Conservation (phyloP, 257 asterid species). For the Verbena officinalis region DNA sequence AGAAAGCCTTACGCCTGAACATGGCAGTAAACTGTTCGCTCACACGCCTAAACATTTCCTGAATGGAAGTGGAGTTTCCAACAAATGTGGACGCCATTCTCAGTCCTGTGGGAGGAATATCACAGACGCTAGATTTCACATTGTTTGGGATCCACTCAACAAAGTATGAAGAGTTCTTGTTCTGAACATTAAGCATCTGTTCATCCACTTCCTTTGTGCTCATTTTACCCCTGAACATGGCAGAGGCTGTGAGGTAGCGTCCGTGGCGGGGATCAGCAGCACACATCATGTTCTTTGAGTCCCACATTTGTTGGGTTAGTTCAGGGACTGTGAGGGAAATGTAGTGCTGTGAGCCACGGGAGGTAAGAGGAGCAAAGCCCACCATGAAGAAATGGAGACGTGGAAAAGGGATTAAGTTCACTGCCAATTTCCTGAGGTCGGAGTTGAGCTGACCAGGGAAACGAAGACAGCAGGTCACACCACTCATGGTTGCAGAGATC, state of each 20-base stretch:
- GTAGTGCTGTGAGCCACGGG: slow-evolving; percentile 90
- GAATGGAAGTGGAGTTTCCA: slow-evolving; percentile 85
- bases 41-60: slow-evolving; percentile 89
- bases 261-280: slow-evolving; percentile 95
- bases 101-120: slow-evolving; percentile 76
- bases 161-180: slow-evolving; percentile 87
- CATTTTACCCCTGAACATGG: slow-evolving; percentile 92
- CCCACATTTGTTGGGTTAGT: slow-evolving; percentile 93
- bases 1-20: slow-evolving; percentile 88
- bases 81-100: slow-evolving; percentile 80
- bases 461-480: slow-evolving; percentile 83
- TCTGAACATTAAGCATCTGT: slow-evolving; percentile 91
- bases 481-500: slow-evolving; percentile 92
- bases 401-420: slow-evolving; percentile 84
- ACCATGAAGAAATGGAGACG: slow-evolving; percentile 97
- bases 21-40: slow-evolving; percentile 93
- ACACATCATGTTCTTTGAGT: slow-evolving; percentile 91
- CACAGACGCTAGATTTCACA: slow-evolving; percentile 88
- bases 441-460: slow-evolving; percentile 92
- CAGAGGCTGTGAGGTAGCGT: slow-evolving; percentile 82
- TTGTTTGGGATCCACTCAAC: slow-evolving; percentile 94
- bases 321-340: slow-evolving; percentile 86
- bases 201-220: slow-evolving; percentile 92
- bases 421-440: slow-evolving; percentile 78
- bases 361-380: slow-evolving; percentile 87